Evolutionary conservation across 495 filamentous ascomycete genomes (phyloP).

Genomic region (Aeminium ludgeri): DNA sequence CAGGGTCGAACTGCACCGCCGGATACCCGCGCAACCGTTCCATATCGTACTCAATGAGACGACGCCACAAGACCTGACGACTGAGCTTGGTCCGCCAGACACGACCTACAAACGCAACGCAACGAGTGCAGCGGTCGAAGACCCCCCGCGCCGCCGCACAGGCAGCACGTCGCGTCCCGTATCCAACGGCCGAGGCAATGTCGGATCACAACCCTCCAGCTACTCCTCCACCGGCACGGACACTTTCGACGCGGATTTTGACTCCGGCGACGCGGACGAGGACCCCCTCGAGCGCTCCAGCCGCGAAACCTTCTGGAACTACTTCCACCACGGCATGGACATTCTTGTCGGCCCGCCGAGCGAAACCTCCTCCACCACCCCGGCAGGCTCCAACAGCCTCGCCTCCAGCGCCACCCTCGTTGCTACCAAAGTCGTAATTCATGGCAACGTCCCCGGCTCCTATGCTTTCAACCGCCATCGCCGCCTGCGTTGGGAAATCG

Average conservation of each 20-base stretch:
- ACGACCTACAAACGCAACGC: slow-evolving; percentile 40
- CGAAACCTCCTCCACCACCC: slow-evolving; percentile 42
- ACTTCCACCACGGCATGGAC: slow-evolving; percentile 89
- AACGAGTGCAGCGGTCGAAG: neutral
- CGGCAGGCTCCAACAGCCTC: slow-evolving; percentile 9
- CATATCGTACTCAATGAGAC: slow-evolving; percentile 62
- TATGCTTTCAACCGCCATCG: slow-evolving; percentile 94
- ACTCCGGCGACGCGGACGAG: slow-evolving; percentile 45
- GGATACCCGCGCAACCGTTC: slow-evolving; percentile 36
- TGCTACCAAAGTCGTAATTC: slow-evolving; percentile 77
- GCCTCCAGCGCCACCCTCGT: slow-evolving; percentile 43
- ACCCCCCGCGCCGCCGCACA: slow-evolving; percentile 1
- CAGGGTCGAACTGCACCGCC: slow-evolving; percentile 55
- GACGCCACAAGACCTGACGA: slow-evolving; percentile 74
- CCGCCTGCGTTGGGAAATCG: slow-evolving; percentile 71
- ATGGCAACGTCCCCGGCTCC: slow-evolving; percentile 86
- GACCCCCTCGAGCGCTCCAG: slow-evolving; percentile 33
- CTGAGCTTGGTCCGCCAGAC: slow-evolving; percentile 85
- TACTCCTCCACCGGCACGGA: slow-evolving; percentile 53
- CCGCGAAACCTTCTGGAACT: slow-evolving; percentile 86
- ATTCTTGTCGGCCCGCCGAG: slow-evolving; percentile 68
- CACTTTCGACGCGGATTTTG: slow-evolving; percentile 42
- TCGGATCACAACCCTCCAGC: slow-evolving; percentile 12
- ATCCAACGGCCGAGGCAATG: slow-evolving; percentile 29
- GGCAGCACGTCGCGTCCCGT: slow-evolving; percentile 22